Conservation (phyloP, 1,139 yeast species). For the Scheffersomyces segobiensis region DNA sequence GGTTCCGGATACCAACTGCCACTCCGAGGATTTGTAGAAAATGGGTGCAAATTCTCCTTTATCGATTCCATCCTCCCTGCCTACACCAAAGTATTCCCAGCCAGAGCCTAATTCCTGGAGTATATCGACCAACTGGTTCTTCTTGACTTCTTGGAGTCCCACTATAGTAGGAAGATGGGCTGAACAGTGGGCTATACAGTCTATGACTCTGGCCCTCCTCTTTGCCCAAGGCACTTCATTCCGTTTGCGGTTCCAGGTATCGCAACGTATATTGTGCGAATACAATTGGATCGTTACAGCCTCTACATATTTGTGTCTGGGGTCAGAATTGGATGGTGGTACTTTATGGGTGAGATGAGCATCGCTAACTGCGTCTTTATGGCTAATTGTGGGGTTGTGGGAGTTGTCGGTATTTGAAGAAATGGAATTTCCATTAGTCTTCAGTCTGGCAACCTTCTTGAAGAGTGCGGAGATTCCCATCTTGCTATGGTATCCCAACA, state of each 20-base stretch:
- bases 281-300: constrained; percentile 35
- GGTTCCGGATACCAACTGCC: constrained; percentile 29
- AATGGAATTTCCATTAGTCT: not conserved
- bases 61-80: constrained; percentile 42
- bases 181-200: constrained; percentile 35
- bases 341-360: not conserved
- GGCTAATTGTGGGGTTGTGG: not conserved
- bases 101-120: constrained; percentile 27
- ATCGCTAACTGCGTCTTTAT: not conserved
- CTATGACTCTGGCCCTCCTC: constrained; percentile 34
- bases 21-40: constrained; percentile 31
- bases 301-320: not conserved
- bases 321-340: not conserved
- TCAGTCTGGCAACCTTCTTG: not conserved
- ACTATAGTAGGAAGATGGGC: constrained; percentile 36
- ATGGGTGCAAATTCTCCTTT: constrained; percentile 46
- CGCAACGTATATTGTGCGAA: constrained; percentile 53
- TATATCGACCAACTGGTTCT: constrained; percentile 51
- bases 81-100: constrained; percentile 45
- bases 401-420: not conserved
- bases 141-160: constrained; percentile 55
- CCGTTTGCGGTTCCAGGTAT: constrained; percentile 25
- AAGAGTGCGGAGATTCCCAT: not conserved
- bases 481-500: not conserved
- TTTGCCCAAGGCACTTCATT: constrained; percentile 44